Evolutionary conservation across 345 rosid genomes (phyloP), one percentile per base, ranked within the genome.

Genomic region (Syzygium aqueum): DNA sequence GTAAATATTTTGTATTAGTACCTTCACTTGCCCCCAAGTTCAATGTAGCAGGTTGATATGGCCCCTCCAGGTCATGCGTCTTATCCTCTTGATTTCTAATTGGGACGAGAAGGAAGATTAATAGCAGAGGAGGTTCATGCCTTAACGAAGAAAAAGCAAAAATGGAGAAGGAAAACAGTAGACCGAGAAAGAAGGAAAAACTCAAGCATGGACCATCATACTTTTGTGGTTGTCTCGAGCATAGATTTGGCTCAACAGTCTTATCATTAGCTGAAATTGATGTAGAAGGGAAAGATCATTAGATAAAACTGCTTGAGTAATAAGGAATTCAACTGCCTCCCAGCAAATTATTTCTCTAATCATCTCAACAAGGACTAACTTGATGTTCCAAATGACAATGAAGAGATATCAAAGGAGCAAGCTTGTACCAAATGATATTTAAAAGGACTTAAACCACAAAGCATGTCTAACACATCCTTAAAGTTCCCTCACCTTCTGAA

Each of bases 401-500:
- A 67, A 67, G 46, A 67, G 40, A 67, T 1, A 67, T 33, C 80
- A 22, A 56, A 56, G 61, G 61, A 56, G 61, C 61, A 56, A 56
- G 61, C n/a, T 23, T 56, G 61, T 56, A 11, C 61, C 61, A 23
- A 56, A 57, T 57, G 63, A 40, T 77, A 46, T 77, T 77, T 50
- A 37, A 25, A 33, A 23, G 43, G 12, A 65, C 37, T 57, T 49
- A 49, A 77, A 43, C 85, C 50, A 37, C 82, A 25, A 61, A 84
- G 85, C 67, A 77, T 77, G 84, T 23, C 85, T 30, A 51, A 59
- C 77, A 28, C 59, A 30, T 51, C 53, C 46, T 28, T 51, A 30
- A 65, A 51, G 53, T 22, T 23, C 22, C 65, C 90, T 86, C 65
- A 91, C 95, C 94, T 92, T 90, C 88, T 85, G 92, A 91, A 84